These are phyloP conservation scores for Xylariaceae sp. DNA, from an alignment of 2,329 filamentous ascomycete genomes.

Conservation along the genomic window DNA sequence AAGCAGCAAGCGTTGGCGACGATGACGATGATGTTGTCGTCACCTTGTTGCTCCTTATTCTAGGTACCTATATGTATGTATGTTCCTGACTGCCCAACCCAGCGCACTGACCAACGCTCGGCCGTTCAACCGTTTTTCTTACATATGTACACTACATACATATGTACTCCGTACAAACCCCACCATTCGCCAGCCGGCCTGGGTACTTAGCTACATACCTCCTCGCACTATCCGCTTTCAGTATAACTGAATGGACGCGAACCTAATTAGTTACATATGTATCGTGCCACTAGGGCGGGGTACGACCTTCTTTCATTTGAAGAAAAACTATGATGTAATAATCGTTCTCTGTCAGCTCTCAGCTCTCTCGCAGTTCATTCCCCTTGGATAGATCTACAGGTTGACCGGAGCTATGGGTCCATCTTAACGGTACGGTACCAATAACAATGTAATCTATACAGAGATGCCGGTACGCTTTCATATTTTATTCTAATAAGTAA, in stretches of 20 bases:
- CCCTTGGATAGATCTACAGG: not conserved
- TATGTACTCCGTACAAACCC: too few species aligned
- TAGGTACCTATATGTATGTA: too few species aligned
- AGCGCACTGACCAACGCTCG: not conserved
- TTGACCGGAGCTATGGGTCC: not conserved
- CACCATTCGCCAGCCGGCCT: conserved; percentile 4
- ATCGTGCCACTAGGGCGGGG: conserved; percentile 13
- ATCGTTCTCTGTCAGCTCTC: not conserved
- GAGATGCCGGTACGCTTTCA: not conserved
- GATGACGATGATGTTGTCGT: conserved; percentile 27
- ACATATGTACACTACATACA: too few species aligned
- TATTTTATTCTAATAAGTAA: too few species aligned
- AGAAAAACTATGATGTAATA: not conserved
- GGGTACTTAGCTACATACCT: too few species aligned
- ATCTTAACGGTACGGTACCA: too few species aligned
- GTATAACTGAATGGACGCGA: conserved; percentile 2
- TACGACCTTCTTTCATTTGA: conserved; percentile 3
- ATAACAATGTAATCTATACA: not conserved
- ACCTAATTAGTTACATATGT: not conserved
- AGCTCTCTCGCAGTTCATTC: not conserved
- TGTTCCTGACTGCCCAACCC: not conserved
- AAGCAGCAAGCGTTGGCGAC: conserved; percentile 1
- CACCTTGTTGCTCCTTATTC: conserved; percentile 19
- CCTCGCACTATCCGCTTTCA: conserved; percentile 18
- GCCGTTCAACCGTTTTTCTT: too few species aligned